Evolutionary conservation across 805 yeast species (phyloP), one percentile per base, ranked within the genome.

Genomic region (Alloascoidea hylecoeti): DNA sequence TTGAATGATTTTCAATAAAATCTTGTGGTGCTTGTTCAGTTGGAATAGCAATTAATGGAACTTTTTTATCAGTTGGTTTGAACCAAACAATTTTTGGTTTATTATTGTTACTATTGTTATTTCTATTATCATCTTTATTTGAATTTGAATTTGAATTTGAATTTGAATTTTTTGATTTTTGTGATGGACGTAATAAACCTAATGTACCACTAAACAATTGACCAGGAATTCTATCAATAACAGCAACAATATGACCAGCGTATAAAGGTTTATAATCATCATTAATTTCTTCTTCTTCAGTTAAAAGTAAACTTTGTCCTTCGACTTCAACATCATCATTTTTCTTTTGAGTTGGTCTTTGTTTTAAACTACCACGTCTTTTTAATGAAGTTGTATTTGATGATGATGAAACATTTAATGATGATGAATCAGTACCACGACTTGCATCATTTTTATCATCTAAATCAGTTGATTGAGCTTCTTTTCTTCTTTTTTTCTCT

Each of bases 191-290:
- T 46, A 81, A 64, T 35, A 82, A 59, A 1, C 92, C 92, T 45
- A 82, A 60, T 6, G 92, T 81, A 51, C 94, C 94, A 15, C 88
- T 73, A 52, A 82, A 82, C 35, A 81, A 62, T 49, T 82, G 94
- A 16, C 92, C 89, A 0, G 94, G 94, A 44, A 81, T 81, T 61
- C 94, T 77, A 52, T 82, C 94, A 44, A 82, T 77, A 23, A 82
- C 92, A 2, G 94, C 94, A 47, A 82, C 92, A 40, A 82, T 88
- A 50, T 82, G 94, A 15, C 94, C 94, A 2, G 94, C 92, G 49
- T 81, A 82, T 38, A 82, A 60, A 9, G 94, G 94, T 51, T 78
- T 81, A 45, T 74, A 73, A 34, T 78, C 88, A 52, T 82, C 92
- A 50, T 77, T 81, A 47, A 82, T 82, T 55, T 82, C 92, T 50